Conservation (phyloP, 148 eudicot genomes). For the Amaranthus cruentus region DNA sequence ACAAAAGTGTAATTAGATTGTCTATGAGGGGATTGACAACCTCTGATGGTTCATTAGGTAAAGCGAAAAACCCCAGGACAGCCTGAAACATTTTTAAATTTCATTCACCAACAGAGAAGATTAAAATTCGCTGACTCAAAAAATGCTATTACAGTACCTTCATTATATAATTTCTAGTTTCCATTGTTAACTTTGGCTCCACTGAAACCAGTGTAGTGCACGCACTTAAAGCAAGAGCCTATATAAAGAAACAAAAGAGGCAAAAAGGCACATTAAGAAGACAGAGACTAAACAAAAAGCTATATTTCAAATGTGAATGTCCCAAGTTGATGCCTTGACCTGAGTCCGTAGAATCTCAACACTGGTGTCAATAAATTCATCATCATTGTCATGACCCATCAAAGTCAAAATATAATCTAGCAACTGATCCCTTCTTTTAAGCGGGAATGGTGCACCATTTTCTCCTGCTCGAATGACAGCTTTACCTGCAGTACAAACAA, state of each 20-base stretch:
- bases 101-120: conserved; percentile 3
- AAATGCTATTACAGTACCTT: conserved; percentile 47
- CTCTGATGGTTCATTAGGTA: conserved; percentile 81
- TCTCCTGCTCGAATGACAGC: conserved; percentile 90
- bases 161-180: conserved; percentile 80
- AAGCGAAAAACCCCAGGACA: conserved; percentile 80
- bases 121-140: conserved; percentile 3
- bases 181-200: conserved; percentile 86
- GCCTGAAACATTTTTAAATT: conserved; percentile 51
- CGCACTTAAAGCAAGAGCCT: conserved; percentile 98
- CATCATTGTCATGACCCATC: conserved; percentile 93
- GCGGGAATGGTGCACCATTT: conserved; percentile 84
- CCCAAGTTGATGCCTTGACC: conserved; percentile 32
- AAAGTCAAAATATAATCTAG: conserved; percentile 88
- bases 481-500: conserved; percentile 49
- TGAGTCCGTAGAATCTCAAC: conserved; percentile 78
- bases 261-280: neutral
- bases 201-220: conserved; percentile 98
- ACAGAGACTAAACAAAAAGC: neutral
- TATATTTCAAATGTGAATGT: conserved; percentile 7
- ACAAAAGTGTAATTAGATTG: conserved; percentile 77
- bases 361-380: conserved; percentile 59
- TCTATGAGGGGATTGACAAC: conserved; percentile 71
- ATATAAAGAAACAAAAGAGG: conserved; percentile 16
- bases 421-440: conserved; percentile 81